Conservation (phyloP, 2,329 filamentous ascomycete species). For the Arthrobotrys megalospora region DNA sequence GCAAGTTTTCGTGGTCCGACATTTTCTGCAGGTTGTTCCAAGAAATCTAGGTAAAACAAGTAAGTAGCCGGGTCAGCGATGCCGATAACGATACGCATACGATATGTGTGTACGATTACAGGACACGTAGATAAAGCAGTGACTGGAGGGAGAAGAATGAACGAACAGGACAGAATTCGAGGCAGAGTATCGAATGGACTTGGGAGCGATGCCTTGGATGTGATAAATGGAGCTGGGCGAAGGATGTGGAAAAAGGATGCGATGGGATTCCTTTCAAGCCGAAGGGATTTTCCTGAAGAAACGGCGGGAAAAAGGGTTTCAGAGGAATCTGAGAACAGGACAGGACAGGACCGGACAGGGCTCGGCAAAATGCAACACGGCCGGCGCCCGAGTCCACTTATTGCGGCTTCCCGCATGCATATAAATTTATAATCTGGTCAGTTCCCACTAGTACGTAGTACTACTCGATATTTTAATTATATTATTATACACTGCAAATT, state of each 20-base stretch:
- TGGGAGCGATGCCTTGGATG: neutral
- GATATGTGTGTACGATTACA: neutral
- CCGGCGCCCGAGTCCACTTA: slow-evolving; percentile 25
- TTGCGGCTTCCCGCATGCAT: slow-evolving; percentile 11
- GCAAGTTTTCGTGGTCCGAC: slow-evolving; percentile 57
- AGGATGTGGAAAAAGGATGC: slow-evolving; percentile 25
- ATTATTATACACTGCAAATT: no score
- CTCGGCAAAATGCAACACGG: slow-evolving; percentile 57
- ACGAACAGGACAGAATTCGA: neutral
- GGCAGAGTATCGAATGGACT: neutral
- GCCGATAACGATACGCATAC: neutral
- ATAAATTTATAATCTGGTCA: no score
- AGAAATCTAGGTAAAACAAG: neutral
- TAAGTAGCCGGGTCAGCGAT: slow-evolving; percentile 13
- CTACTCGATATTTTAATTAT: no score
- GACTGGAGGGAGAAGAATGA: neutral
- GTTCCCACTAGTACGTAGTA: no score
- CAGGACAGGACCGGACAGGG: neutral
- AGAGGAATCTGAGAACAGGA: neutral
- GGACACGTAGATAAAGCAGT: slow-evolving; percentile 16
- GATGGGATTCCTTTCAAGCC: slow-evolving; percentile 28
- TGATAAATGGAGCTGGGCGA: slow-evolving; percentile 2
- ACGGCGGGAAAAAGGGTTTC: slow-evolving; percentile 47
- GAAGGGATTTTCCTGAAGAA: slow-evolving; percentile 26
- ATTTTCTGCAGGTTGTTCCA: slow-evolving; percentile 25